These are phyloP conservation scores for Senecio squalidus DNA, from an alignment of 140 eudicot species.

Conservation along the genomic window DNA sequence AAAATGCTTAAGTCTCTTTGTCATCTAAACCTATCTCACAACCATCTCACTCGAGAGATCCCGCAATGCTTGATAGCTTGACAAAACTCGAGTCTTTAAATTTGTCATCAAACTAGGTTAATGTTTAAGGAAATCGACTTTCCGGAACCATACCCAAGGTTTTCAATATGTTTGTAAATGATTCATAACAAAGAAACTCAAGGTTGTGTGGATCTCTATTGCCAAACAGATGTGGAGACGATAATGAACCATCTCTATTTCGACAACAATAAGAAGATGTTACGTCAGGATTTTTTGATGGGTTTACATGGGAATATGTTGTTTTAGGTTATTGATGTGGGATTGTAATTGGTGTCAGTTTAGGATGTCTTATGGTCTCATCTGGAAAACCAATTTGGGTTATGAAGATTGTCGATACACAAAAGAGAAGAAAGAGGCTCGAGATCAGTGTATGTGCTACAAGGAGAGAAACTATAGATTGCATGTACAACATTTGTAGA, in stretches of 20 bases:
- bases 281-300: background rate
- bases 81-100: constrained; percentile 25
- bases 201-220: constrained; percentile 26
- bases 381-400: constrained; percentile 26
- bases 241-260: background rate
- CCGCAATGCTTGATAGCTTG: constrained; percentile 1
- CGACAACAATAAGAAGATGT: background rate
- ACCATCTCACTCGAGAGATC: constrained; percentile 18
- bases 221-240: constrained; percentile 20
- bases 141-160: constrained; percentile 24
- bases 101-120: constrained; percentile 21
- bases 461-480: no score
- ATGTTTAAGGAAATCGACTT: constrained; percentile 30
- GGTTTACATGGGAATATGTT: constrained; percentile 19
- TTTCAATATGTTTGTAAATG: constrained; percentile 22
- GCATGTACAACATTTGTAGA: no score
- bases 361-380: constrained; percentile 11
- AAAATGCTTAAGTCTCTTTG: constrained; percentile 18
- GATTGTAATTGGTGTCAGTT: constrained; percentile 8
- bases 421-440: no score
- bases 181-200: constrained; percentile 28
- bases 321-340: constrained; percentile 30
- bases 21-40: constrained; percentile 27
- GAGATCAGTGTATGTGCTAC: no score
- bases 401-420: background rate